Conservation (phyloP, 148 eudicot genomes). For the Spergularia marina region DNA sequence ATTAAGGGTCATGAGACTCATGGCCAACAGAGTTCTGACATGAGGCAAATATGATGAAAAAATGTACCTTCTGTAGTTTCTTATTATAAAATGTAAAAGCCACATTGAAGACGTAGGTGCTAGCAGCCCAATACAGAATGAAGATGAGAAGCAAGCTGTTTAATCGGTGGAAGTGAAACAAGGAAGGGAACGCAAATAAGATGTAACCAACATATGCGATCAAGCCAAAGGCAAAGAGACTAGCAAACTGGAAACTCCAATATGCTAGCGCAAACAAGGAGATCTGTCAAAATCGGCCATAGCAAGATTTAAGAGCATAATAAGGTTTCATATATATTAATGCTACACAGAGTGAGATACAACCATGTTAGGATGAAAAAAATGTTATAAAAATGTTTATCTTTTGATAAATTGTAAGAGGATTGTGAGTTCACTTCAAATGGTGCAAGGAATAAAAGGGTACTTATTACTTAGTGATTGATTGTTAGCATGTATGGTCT, state of each 20-base stretch:
- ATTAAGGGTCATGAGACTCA: background rate
- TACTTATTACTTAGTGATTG: too few relatives aligned
- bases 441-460: too few relatives aligned
- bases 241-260: constrained; percentile 89
- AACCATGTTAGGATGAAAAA: too few relatives aligned
- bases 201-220: constrained; percentile 79
- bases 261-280: constrained; percentile 76
- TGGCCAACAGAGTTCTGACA: constrained; percentile 1
- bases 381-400: too few relatives aligned
- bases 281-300: constrained; percentile 52
- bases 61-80: constrained; percentile 64
- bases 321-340: too few relatives aligned
- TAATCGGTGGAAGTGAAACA: constrained; percentile 75
- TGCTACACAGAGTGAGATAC: too few relatives aligned
- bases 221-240: constrained; percentile 81
- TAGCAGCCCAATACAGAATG: constrained; percentile 79
- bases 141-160: constrained; percentile 84
- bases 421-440: too few relatives aligned
- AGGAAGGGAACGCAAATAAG: constrained; percentile 71
- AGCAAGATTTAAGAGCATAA: constrained; percentile 10
- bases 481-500: too few relatives aligned
- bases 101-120: constrained; percentile 81
- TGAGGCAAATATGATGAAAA: background rate
- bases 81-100: constrained; percentile 58
- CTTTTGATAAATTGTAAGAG: too few relatives aligned